phyloP scores from a whole-genome alignment of 2,329 filamentous ascomycete genomes.

The Monosporascus sp. region DNA sequence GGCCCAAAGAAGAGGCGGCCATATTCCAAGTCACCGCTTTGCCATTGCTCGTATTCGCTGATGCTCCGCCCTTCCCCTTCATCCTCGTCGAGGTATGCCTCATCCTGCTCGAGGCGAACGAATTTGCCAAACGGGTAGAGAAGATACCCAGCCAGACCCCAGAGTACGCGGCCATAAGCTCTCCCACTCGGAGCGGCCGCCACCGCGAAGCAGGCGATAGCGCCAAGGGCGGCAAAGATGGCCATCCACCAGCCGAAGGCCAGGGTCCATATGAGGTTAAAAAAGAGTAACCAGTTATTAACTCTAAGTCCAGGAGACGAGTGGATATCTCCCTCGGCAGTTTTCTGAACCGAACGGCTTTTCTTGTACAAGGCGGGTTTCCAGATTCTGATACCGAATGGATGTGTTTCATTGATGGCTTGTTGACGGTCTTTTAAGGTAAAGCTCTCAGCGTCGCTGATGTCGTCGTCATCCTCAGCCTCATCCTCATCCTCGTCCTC shows the following conservation, averaged over 20 bases:
- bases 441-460: conserved; percentile 95
- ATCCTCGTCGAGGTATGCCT: conserved; percentile 90
- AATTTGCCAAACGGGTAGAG: conserved; percentile 98
- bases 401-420: conserved; percentile 97
- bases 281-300: conserved; percentile 75
- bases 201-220: conserved; percentile 73
- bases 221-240: conserved; percentile 66
- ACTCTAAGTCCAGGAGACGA: conserved; percentile 86
- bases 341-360: conserved; percentile 90
- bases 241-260: conserved; percentile 97
- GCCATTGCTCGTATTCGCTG: conserved; percentile 98
- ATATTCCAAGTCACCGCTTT: conserved; percentile 93
- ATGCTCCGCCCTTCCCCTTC: conserved; percentile 94
- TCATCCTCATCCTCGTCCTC: conserved; percentile 34
- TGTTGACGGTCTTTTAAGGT: conserved; percentile 95
- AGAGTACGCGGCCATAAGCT: conserved; percentile 81
- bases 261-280: conserved; percentile 87
- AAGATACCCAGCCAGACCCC: conserved; percentile 78
- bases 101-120: conserved; percentile 87
- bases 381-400: conserved; percentile 98
- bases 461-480: conserved; percentile 62
- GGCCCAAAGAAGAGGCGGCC: conserved; percentile 95
- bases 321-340: conserved; percentile 93
- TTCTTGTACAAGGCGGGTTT: conserved; percentile 99
- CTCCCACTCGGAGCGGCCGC: conserved; percentile 72